Evolutionary conservation across 371 early-diverging fungal genomes (phyloP).

Genomic region (Saksenaea vasiformis): DNA sequence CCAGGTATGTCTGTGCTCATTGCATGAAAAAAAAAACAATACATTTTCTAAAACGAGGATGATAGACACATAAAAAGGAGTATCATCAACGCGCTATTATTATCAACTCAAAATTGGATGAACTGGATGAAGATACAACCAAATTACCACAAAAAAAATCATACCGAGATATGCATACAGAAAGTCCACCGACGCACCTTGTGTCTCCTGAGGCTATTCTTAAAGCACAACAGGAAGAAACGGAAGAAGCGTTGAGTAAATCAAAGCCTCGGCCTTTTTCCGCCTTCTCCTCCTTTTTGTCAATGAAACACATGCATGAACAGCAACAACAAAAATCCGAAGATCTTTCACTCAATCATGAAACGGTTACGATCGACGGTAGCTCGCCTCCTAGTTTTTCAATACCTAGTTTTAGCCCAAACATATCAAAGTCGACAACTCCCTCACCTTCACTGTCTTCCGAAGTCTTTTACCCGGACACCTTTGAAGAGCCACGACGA

Average conservation of each 20-base stretch:
- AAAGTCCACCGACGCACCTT: slow-evolving; percentile 25
- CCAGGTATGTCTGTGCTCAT: slow-evolving; percentile 10
- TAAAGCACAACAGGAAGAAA: slow-evolving; percentile 46
- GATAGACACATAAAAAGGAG: slow-evolving; percentile 12
- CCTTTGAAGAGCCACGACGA: slow-evolving; percentile 1
- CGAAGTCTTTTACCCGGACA: not conserved
- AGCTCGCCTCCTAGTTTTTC: slow-evolving; percentile 10
- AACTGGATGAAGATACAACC: slow-evolving; percentile 5
- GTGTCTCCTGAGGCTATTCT: slow-evolving; percentile 52
- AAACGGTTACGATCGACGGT: not conserved
- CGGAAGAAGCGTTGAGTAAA: slow-evolving; percentile 32
- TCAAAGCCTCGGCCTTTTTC: slow-evolving; percentile 22
- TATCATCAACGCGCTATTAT: slow-evolving; percentile 13
- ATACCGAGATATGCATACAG: slow-evolving; percentile 7
- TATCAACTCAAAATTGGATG: slow-evolving; percentile 18
- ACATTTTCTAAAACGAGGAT: not conserved
- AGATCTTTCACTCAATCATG: not conserved
- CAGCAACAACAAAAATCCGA: slow-evolving; percentile 6
- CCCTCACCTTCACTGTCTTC: slow-evolving; percentile 13
- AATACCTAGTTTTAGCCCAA: slow-evolving; percentile 9
- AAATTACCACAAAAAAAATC: slow-evolving; percentile 7
- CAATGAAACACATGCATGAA: slow-evolving; percentile 24
- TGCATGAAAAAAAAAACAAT: not conserved
- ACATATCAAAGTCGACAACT: slow-evolving; percentile 10
- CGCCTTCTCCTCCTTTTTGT: slow-evolving; percentile 29